Conservation (phyloP, 179 eudicot species). For the Actinidia polygama region DNA sequence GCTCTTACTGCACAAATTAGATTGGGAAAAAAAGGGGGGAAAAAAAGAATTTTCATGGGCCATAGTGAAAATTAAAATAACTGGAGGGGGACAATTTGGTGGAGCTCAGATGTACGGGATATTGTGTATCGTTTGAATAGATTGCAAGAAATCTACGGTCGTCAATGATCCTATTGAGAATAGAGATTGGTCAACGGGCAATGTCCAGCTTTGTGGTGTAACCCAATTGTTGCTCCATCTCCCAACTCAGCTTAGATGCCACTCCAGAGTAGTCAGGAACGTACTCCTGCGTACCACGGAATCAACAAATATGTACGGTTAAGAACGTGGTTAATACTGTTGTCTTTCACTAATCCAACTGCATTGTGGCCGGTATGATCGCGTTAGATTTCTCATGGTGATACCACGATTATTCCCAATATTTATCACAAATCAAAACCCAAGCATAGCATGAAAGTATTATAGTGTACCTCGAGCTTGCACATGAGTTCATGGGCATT, state of each 20-base stretch:
- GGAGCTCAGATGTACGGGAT: not conserved
- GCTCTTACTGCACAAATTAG: too few species aligned
- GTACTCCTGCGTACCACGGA: conserved; percentile 40
- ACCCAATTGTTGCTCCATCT: conserved; percentile 65
- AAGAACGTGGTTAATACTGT: too few species aligned
- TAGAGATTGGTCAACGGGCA: conserved; percentile 40
- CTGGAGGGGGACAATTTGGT: not conserved
- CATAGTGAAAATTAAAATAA: conserved; percentile 17
- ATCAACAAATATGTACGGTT: not conserved
- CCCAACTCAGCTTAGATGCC: conserved; percentile 55
- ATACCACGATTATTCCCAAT: too few species aligned
- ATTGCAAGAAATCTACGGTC: conserved; percentile 14
- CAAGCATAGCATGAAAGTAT: not conserved
- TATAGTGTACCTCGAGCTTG: conserved; percentile 48
- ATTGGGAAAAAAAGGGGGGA: not conserved
- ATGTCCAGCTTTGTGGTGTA: conserved; percentile 40
- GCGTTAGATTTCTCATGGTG: too few species aligned
- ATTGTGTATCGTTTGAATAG: not conserved
- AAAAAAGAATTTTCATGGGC: not conserved
- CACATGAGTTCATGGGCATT: conserved; percentile 49
- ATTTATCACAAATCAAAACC: not conserved
- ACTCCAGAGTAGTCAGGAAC: conserved; percentile 45
- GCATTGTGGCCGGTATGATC: too few species aligned
- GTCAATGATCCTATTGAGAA: not conserved
- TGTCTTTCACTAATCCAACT: too few species aligned